phyloP scores from a whole-genome alignment of 768 basidiomycete genomes.

The Lepiota venenata region DNA sequence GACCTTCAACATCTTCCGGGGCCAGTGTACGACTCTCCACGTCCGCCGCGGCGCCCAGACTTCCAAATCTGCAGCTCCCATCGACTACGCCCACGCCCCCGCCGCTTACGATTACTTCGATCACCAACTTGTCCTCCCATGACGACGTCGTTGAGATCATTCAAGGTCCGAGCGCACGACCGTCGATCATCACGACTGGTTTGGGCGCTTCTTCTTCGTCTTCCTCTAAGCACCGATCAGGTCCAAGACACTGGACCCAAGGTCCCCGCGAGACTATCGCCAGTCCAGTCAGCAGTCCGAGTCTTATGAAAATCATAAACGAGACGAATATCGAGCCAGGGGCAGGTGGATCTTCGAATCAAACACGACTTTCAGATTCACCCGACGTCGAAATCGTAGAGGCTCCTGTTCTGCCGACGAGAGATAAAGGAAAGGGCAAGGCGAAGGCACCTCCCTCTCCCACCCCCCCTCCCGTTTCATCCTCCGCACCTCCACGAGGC shows the following conservation, averaged over 20 bases:
- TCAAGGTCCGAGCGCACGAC: no score
- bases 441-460: background rate
- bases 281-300: background rate
- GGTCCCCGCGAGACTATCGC: background rate
- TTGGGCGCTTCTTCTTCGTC: background rate
- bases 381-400: slow-evolving; percentile 15
- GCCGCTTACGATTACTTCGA: background rate
- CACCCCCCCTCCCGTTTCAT: background rate
- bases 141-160: background rate
- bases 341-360: background rate
- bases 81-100: background rate
- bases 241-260: background rate
- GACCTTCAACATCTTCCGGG: background rate
- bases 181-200: no score
- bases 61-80: background rate
- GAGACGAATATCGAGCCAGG: slow-evolving; percentile 4
- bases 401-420: slow-evolving; percentile 1
- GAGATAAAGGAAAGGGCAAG: slow-evolving; percentile 9
- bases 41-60: no score
- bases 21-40: background rate
- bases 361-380: slow-evolving; percentile 7
- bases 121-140: background rate
- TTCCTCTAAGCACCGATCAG: background rate
- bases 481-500: background rate
- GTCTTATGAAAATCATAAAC: slow-evolving; percentile 5